phyloP scores from a whole-genome alignment of 495 filamentous ascomycete genomes.

The Ascodesmis nigricans region DNA sequence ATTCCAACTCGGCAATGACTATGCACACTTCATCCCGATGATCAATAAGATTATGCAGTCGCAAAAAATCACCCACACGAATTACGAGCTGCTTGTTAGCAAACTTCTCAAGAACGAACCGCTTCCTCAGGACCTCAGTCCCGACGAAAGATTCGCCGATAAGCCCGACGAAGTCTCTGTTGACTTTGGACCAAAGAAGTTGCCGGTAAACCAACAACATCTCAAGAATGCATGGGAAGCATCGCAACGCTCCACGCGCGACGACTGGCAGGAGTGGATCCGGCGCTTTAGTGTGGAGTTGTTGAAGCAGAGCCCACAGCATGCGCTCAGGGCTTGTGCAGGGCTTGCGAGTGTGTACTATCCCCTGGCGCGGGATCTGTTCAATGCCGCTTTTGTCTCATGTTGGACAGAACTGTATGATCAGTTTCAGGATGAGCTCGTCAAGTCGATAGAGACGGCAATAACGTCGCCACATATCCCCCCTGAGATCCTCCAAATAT shows the following conservation, averaged over 20 bases:
- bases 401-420: conserved; percentile 97
- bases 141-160: conserved; percentile 62
- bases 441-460: conserved; percentile 84
- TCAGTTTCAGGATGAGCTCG: conserved; percentile 82
- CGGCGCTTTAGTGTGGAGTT: conserved; percentile 87
- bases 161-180: conserved; percentile 53
- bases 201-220: conserved; percentile 90
- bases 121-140: conserved; percentile 79
- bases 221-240: conserved; percentile 96
- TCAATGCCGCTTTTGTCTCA: conserved; percentile 95
- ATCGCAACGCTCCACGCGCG: conserved; percentile 76
- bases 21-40: conserved; percentile 74
- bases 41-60: conserved; percentile 55
- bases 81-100: conserved; percentile 72
- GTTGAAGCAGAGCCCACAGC: conserved; percentile 85
- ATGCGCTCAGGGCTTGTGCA: conserved; percentile 80
- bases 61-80: conserved; percentile 56
- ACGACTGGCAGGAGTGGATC: conserved; percentile 99
- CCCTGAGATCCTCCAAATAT: conserved; percentile 78
- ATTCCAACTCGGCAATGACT: conserved; percentile 86
- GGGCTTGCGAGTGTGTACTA: conserved; percentile 76
- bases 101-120: conserved; percentile 88
- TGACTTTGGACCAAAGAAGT: conserved; percentile 76
- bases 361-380: conserved; percentile 74
- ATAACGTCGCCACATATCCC: conserved; percentile 83